A percentile compares a stretch with the other conserved stretches of the same genome.
Evolutionary conservation across 371 early-diverging fungal genomes (phyloP).

Genomic region (Choanephora cucurbitarum): DNA sequence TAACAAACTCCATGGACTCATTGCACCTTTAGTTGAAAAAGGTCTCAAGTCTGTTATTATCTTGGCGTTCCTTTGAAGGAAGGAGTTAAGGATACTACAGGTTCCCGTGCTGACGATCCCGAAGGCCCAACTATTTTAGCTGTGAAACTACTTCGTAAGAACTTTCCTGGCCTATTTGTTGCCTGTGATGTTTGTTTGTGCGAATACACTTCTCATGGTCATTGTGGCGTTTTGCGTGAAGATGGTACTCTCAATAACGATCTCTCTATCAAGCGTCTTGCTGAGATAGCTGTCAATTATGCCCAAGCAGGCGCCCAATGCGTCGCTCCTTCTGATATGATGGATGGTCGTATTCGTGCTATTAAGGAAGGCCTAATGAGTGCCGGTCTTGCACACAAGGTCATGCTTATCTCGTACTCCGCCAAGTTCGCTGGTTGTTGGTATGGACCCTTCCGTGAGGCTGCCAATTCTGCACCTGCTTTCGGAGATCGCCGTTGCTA

Average conservation of each 20-base stretch:
- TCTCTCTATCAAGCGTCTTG: constrained; percentile 76
- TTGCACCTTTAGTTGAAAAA: constrained; percentile 84
- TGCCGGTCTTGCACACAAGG: constrained; percentile 75
- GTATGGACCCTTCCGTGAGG: constrained; percentile 98
- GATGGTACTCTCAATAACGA: constrained; percentile 87
- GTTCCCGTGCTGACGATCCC: constrained; percentile 85
- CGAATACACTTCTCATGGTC: constrained; percentile 95
- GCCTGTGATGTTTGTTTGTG: constrained; percentile 97
- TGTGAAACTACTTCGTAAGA: constrained; percentile 71
- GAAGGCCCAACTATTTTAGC: constrained; percentile 88
- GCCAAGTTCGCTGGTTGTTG: constrained; percentile 94
- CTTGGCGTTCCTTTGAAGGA: constrained; percentile 90
- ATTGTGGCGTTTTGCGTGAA: constrained; percentile 85
- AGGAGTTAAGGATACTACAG: constrained; percentile 73
- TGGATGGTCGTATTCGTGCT: constrained; percentile 93
- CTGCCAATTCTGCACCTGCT: constrained; percentile 89
- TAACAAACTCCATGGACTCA: constrained; percentile 69
- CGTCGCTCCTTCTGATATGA: constrained; percentile 97
- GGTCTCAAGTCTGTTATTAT: constrained; percentile 87
- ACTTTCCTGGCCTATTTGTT: constrained; percentile 83
- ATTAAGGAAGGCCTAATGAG: constrained; percentile 83
- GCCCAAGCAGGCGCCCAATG: constrained; percentile 88
- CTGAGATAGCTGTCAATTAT: constrained; percentile 85
- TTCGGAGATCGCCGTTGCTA: constrained; percentile 94
- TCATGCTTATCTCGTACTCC: constrained; percentile 90